Base-by-base conservation (phyloP, 2,329 filamentous ascomycete species). In the Pseudogymnoascus sp. region DNA sequence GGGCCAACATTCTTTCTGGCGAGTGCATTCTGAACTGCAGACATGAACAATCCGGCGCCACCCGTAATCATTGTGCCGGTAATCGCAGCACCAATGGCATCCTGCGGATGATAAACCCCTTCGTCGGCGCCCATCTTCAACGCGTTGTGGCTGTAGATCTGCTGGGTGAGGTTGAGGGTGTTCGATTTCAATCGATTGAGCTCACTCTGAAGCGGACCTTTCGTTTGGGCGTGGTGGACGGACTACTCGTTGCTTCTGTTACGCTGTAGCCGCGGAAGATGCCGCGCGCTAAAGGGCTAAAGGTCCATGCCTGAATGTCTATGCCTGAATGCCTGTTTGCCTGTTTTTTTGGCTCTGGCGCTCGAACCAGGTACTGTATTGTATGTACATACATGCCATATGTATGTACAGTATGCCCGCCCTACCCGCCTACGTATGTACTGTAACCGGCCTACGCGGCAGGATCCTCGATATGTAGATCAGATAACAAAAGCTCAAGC, bases 21-120 rank as follows among this genome's bases (percentile, higher is more conserved):
- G 69, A 97, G 83, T 64, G 92, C 91, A 80, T 96, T 97, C 79
- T 92, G 90, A 68, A 96, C 82, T 62, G 89, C 87, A 60, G 91
- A 88, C 65, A 89, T 74, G 75, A 91, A 82, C 72, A 89, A 78
- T 70, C 92, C 92, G 64, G 83, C 83, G 64, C 79, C 78, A 71
- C 86, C 85, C 65, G 87, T 86, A 69, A 91, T 76, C 66, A 86
- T 71, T 41, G 82, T 83, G 65, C 85, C 84, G 73, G 84, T 85
- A 72, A 87, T 77, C 60, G 87, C 83, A 66, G 82, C 81, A 67
- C 82, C 81, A 69, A 96, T 76, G 68, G 91, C 86, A 81, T 96
- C 90, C 75, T 87, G 84, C 59, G 88, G 85, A 67, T 89, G 84
- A 76, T 88, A 95, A 66, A 73, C 67, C 64, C 77, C 75, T 64